These are phyloP conservation scores for Cryptosporidium viatorum DNA, from an alignment of 169 alveolate genomes.

Conservation along the genomic window DNA sequence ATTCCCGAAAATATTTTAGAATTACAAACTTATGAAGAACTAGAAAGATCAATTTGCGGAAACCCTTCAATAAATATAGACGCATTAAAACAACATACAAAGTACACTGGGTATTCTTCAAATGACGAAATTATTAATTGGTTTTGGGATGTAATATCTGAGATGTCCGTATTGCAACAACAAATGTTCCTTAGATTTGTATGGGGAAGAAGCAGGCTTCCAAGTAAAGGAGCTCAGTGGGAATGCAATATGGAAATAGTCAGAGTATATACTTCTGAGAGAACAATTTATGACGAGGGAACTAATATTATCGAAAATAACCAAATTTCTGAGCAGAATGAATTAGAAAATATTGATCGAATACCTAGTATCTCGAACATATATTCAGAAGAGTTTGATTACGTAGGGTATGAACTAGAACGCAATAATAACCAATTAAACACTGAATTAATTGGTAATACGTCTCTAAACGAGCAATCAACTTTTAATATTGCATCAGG, in stretches of 20 bases:
- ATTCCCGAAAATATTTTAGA: slow-evolving; percentile 81
- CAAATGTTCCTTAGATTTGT: slow-evolving; percentile 88
- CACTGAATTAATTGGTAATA: background rate
- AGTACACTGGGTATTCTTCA: slow-evolving; percentile 85
- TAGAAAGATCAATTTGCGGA: slow-evolving; percentile 89
- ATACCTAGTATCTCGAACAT: background rate
- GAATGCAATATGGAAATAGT: slow-evolving; percentile 78
- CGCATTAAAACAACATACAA: slow-evolving; percentile 85
- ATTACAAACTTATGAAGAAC: slow-evolving; percentile 78
- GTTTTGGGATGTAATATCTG: slow-evolving; percentile 90
- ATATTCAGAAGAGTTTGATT: background rate
- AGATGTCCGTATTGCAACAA: slow-evolving; percentile 85
- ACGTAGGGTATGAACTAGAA: background rate
- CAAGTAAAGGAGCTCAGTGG: slow-evolving; percentile 78
- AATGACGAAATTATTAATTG: slow-evolving; percentile 79
- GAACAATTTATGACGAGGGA: background rate
- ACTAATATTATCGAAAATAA: slow-evolving; percentile 5
- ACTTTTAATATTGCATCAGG: background rate
- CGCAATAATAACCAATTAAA: background rate
- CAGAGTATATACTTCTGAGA: background rate
- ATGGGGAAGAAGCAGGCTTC: slow-evolving; percentile 93
- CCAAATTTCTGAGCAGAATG: background rate
- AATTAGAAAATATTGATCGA: background rate
- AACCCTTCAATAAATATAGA: slow-evolving; percentile 87
- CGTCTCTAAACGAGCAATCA: background rate